Evolutionary conservation across 257 asterid species (phyloP).

Genomic region (Datura wrightii): DNA sequence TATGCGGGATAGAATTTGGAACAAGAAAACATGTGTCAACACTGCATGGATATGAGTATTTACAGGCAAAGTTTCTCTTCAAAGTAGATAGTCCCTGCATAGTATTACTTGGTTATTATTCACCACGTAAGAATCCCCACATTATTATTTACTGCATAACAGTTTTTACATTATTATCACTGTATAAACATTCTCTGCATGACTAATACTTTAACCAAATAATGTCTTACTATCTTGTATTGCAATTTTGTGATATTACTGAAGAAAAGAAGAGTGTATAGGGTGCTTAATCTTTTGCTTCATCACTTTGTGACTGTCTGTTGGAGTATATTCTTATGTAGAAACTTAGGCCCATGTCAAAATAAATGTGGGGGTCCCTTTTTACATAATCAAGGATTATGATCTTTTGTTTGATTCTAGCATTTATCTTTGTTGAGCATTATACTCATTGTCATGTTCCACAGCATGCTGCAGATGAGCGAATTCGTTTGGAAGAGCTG

Average conservation of each 20-base stretch:
- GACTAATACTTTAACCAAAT: not conserved
- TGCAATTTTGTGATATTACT: not conserved
- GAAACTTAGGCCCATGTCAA: not conserved
- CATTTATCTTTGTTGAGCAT: constrained; percentile 19
- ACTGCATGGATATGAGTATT: constrained; percentile 13
- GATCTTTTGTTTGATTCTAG: constrained; percentile 28
- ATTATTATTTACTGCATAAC: not conserved
- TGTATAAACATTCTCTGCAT: not conserved
- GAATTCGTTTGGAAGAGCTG: constrained; percentile 90
- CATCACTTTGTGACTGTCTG: not conserved
- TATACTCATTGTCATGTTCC: constrained; percentile 39
- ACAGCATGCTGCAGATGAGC: constrained; percentile 99
- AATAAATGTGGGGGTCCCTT: not conserved
- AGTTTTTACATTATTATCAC: not conserved
- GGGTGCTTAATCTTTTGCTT: not conserved
- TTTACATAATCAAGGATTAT: constrained; percentile 28
- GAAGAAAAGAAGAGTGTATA: constrained; percentile 15
- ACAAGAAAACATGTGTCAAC: not conserved
- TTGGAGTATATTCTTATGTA: not conserved
- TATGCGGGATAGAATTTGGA: not conserved
- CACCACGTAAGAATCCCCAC: not conserved
- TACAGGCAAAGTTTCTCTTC: not conserved
- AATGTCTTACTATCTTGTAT: not conserved
- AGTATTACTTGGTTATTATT: constrained; percentile 4
- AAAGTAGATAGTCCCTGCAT: not conserved